These are phyloP conservation scores for Naganishia albida DNA, from an alignment of 1,284 basidiomycete genomes.

Conservation along the genomic window DNA sequence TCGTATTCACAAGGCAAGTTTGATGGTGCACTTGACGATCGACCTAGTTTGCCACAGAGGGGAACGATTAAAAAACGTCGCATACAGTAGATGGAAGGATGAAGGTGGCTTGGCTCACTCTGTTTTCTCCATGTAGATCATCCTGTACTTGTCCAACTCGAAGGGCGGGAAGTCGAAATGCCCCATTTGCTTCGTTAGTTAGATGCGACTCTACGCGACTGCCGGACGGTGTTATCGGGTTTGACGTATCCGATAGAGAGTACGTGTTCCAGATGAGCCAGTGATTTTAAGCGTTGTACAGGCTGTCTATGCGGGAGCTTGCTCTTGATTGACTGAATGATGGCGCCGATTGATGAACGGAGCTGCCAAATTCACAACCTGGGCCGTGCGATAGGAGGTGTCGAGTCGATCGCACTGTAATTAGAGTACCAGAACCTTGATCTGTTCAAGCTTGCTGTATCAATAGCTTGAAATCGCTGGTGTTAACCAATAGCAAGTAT, in stretches of 20 bases:
- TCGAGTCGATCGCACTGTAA: not conserved
- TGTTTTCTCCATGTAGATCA: conserved; percentile 18
- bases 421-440: no score
- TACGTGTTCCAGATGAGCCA: no score
- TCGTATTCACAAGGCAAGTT: conserved; percentile 1
- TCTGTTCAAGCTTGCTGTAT: no score
- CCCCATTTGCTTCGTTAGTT: not conserved
- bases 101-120: conserved; percentile 1
- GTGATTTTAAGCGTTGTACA: no score
- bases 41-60: not conserved
- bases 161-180: conserved; percentile 15
- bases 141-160: conserved; percentile 9
- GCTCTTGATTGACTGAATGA: no score
- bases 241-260: no score
- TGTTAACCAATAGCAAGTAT: no score
- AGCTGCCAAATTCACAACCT: no score
- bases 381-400: not conserved
- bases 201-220: not conserved
- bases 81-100: not conserved
- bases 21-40: conserved; percentile 21
- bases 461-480: no score
- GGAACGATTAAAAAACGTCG: not conserved
- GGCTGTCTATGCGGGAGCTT: no score
- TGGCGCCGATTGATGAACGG: no score
- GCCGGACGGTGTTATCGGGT: not conserved